phyloP scores from a whole-genome alignment of 805 yeast species.

The Candida nemodendra region DNA sequence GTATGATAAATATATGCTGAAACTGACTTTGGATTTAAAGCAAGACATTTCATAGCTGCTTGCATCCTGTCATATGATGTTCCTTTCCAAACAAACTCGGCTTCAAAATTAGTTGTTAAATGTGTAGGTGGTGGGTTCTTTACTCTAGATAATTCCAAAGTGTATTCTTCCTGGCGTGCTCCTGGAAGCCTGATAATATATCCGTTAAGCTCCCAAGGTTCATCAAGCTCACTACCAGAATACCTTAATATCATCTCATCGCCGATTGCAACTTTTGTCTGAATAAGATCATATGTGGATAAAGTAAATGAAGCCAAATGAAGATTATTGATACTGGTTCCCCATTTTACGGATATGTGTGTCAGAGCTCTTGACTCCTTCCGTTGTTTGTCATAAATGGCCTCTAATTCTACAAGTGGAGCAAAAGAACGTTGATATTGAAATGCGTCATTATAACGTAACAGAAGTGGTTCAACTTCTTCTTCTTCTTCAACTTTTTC shows the following conservation, averaged over 20 bases:
- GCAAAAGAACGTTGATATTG: slow-evolving; percentile 84
- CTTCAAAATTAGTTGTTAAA: slow-evolving; percentile 65
- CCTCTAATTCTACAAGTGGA: slow-evolving; percentile 78
- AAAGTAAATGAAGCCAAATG: slow-evolving; percentile 69
- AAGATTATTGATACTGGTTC: slow-evolving; percentile 58
- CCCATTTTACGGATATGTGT: slow-evolving; percentile 73
- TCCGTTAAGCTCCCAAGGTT: slow-evolving; percentile 74
- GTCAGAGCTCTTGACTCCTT: slow-evolving; percentile 78
- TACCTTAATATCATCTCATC: slow-evolving; percentile 75
- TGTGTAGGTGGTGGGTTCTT: slow-evolving; percentile 56
- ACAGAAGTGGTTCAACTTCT: slow-evolving; percentile 66
- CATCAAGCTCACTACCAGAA: slow-evolving; percentile 47
- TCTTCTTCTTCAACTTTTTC: slow-evolving; percentile 51
- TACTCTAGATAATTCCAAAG: slow-evolving; percentile 59
- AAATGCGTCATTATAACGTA: slow-evolving; percentile 78
- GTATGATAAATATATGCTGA: slow-evolving; percentile 74
- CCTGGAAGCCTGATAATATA: slow-evolving; percentile 70
- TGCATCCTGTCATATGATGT: slow-evolving; percentile 83
- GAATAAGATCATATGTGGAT: slow-evolving; percentile 64
- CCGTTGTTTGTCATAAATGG: slow-evolving; percentile 70
- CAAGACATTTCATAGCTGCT: slow-evolving; percentile 68
- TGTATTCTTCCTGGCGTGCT: slow-evolving; percentile 62
- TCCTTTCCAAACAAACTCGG: slow-evolving; percentile 89
- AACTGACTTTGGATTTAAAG: slow-evolving; percentile 64
- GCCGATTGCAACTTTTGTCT: slow-evolving; percentile 74